These are phyloP conservation scores for Solanum corneliomulleri DNA, from an alignment of 257 asterid genomes.

Conservation along the genomic window DNA sequence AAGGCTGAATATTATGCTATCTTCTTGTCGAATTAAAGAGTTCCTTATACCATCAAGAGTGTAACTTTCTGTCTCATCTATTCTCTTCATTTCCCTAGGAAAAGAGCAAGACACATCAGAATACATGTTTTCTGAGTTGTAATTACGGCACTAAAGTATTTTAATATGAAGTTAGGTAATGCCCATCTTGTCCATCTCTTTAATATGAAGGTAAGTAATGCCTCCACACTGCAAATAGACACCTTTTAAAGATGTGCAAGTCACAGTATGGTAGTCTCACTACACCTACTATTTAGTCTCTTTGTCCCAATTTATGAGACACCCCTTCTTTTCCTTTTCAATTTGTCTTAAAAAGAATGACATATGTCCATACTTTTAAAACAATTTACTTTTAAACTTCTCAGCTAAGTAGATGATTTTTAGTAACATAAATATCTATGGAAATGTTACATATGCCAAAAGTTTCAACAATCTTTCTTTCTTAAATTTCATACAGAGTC, in stretches of 20 bases:
- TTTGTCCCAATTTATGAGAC: background rate
- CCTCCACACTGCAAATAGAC: background rate
- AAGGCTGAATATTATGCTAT: constrained; percentile 76
- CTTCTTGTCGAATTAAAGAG: constrained; percentile 86
- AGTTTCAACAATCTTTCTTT: background rate
- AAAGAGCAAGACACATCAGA: background rate
- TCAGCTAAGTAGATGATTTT: background rate
- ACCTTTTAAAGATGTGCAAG: background rate
- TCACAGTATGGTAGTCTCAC: background rate
- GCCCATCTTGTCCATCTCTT: background rate
- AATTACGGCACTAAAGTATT: background rate
- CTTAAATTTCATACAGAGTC: background rate
- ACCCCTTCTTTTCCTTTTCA: background rate
- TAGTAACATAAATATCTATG: background rate
- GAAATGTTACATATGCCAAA: background rate
- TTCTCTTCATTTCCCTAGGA: constrained; percentile 42
- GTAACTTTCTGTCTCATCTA: constrained; percentile 68
- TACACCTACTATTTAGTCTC: background rate
- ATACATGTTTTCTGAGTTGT: background rate
- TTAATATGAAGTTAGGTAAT: background rate
- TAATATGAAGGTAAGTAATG: background rate
- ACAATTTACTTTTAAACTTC: background rate
- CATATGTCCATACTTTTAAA: background rate
- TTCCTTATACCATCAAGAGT: constrained; percentile 83
- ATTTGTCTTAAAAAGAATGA: background rate